Base-by-base conservation (phyloP, 2,329 filamentous ascomycete genomes). In the Cercospora zeae-maydis region DNA sequence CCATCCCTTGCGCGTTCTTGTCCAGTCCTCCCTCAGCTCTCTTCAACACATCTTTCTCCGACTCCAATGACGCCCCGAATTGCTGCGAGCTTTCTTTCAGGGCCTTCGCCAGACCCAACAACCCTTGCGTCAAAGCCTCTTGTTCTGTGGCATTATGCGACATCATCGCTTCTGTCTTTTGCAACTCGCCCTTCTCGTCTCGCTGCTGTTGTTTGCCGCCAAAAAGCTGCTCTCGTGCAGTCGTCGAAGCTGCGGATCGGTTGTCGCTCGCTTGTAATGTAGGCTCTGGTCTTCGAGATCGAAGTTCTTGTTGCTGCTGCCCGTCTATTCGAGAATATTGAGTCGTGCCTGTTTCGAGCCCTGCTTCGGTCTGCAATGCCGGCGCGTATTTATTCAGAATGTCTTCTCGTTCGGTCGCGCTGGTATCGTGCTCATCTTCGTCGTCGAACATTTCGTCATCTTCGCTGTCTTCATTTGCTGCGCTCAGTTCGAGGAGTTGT, bases 121-220 rank as follows among this genome's bases (percentile, higher is more conserved):
- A 87, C 7, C 90, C 93, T 37, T 85, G 83, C 0, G 93, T 93
- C 2, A 98, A 83, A 34, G 84, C 81, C 75, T 96, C 92, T 76
- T 97, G 93, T 78, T 96, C 92, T 59, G 81, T 81, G 58, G 91
- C 88, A 73, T 96, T 86, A 72, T 89, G 84, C 70, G 90, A 86
- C 47, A 96, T 84, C 33, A 92, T 83, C 0, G 87, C 83, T 78
- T 96, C 92, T 0, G 76, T 75, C 33, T 76, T 70, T 21, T 73
- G 64, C 14, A 75, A 67, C 24, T 63, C 61, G 16, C 62, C 53
- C 24, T 63, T 54, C 10, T 55, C 27, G 6, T 63, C 52, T 31
- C 33, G 57, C 45, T 45, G 57, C 19, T 64, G 62, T 30, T 58
- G 33, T 36, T 62, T 63, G 2, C 76, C 61, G 64, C 72, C 58